Evolutionary conservation across 163 green algal genomes (phyloP), one percentile per base, ranked within the genome.

Genomic region (Chlamydomonas reinhardtii): DNA sequence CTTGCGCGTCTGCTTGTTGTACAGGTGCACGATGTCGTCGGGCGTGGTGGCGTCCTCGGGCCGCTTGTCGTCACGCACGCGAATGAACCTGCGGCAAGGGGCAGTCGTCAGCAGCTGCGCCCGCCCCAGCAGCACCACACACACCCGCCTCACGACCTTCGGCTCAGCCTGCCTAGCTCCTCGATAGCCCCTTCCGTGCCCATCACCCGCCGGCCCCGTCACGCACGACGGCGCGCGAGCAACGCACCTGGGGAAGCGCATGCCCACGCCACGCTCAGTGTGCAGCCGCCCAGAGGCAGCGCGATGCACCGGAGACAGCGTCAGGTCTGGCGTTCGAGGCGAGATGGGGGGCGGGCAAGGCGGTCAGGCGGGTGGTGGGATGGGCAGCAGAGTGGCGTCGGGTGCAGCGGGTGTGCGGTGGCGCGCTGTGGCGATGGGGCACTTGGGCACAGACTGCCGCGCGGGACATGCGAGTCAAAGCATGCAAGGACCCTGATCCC

Each of bases 231-330:
- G n/a, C n/a, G n/a, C n/a, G n/a, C n/a, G n/a, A n/a, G n/a, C n/a
- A n/a, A 48, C 66, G 27, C 69, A 94, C 90, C 94, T 79, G 0
- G 94, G 94, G 75, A 97, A 97, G 25, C 94, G 87, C 80, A 97
- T 87, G 39, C 87, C 90, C 25, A 95, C 59, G 65, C 94, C 94
- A 0, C 90, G 77, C 54, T 91, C 77, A 0, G 81, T 22, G 32
- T 90, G 87, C 66, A 96, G 61, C 35, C 59, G 75, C n/a, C 94
- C 94, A 14, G 56, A 84, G 24, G 93, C 94, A 9, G 94, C 93
- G 20, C 84, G 83, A 91, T 98, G 95, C 43, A 98, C 94, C 2
- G 96, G 96, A 2, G 91, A 96, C 8, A 99, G 72, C 3, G 94
- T 96, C 8, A 99, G 90, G 79, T 99, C 97, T 65, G 79, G 2